Evolutionary conservation across 2,329 filamentous ascomycete species (phyloP).

Genomic region (Aspergillus ochraceus): DNA sequence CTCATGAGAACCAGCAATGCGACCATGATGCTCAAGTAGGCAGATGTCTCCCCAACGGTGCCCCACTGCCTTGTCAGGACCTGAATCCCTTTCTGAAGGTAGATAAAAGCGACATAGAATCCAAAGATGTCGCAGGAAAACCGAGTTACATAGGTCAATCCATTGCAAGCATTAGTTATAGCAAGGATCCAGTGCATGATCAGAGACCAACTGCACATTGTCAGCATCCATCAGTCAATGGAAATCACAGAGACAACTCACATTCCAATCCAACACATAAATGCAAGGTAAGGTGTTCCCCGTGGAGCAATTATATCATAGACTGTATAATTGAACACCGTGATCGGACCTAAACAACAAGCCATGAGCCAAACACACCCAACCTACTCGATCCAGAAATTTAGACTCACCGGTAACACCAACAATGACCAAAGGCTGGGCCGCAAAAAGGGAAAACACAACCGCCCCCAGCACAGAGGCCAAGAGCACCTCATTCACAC

Average conservation of each 20-base stretch:
- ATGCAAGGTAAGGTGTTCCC: constrained; percentile 78
- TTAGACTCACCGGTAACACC: constrained; percentile 68
- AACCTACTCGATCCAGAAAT: not conserved
- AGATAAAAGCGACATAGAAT: constrained; percentile 90
- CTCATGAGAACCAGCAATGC: constrained; percentile 75
- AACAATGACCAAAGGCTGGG: constrained; percentile 86
- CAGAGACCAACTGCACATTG: constrained; percentile 68
- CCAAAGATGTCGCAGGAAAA: constrained; percentile 94
- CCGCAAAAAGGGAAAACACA: constrained; percentile 76
- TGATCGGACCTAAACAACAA: constrained; percentile 66
- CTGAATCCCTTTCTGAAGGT: constrained; percentile 87
- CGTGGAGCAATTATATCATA: constrained; percentile 81
- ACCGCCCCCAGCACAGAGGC: constrained; percentile 79
- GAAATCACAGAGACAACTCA: constrained; percentile 37
- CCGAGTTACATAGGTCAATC: constrained; percentile 81
- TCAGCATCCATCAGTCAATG: not conserved
- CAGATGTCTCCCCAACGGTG: constrained; percentile 58
- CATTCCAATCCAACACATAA: constrained; percentile 90
- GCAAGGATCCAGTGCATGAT: constrained; percentile 83
- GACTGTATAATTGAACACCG: constrained; percentile 91
- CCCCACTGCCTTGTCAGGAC: constrained; percentile 74
- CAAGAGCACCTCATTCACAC: constrained; percentile 88
- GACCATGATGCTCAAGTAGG: constrained; percentile 75
- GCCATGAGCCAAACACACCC: constrained; percentile 8
- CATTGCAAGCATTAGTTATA: constrained; percentile 83